Evolutionary conservation across 208 protist species (phyloP), one percentile per base, ranked within the genome.

Genomic region (Spongospora subterranea): DNA sequence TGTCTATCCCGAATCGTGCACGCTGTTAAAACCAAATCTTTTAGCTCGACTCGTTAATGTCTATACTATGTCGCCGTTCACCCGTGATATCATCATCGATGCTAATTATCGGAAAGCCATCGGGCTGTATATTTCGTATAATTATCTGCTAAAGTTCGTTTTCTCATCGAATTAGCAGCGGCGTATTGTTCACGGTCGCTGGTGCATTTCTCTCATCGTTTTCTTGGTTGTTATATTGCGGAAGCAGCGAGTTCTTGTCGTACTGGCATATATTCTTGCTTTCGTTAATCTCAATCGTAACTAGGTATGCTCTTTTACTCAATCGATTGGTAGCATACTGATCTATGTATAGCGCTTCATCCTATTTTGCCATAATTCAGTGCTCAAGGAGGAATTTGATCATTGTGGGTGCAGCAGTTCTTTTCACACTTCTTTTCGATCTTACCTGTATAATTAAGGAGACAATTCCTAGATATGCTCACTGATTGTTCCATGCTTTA

Each of bases 21-120:
- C 29, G 54, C 54, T 29, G 20, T 17, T 29, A 32, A 29, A n/a
- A 65, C 54, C 54, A 32, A 32, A 17, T 32, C 54, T 65, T 17
- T 29, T 29, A 65, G 54, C 54, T 65, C 54, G 54, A 32, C 54
- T 65, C 20, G 54, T 65, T 29, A 65, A 65, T 29, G 54, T 65
- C 54, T 65, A 65, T 29, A 65, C 54, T 29, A 65, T 65, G 54
- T 29, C 29, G 54, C 54, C 54, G 54, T 65, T 65, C 54, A 65
- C 54, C 29, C 54, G 54, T 65, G 54, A 65, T 29, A 65, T 65
- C 29, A 65, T 65, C 54, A 29, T 65, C 29, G 54, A 65, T 65
- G 54, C 54, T 32, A 17, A 29, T 32, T 65, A 65, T 29, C 17
- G 54, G 54, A 65, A 65, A 17, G 54, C 54, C 20, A 32, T 65